phyloP scores from a whole-genome alignment of 306 rosid genomes.

The Elaeagnus macrophylla region DNA sequence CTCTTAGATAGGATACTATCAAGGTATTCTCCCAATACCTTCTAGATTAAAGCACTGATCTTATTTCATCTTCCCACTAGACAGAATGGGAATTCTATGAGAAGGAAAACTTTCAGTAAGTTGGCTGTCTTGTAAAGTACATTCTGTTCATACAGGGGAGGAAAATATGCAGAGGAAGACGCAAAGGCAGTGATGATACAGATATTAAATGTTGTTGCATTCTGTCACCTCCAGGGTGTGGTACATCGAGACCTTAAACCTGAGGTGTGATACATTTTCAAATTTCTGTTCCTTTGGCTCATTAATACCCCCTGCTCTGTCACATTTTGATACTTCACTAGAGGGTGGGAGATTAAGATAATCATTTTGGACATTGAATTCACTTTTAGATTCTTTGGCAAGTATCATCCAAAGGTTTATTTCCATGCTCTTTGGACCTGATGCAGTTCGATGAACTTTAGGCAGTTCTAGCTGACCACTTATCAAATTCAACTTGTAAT shows the following conservation, averaged over 20 bases:
- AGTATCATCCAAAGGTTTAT: too few relatives aligned
- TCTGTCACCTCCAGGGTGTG: conserved; percentile 94
- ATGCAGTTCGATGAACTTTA: too few relatives aligned
- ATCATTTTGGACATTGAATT: too few relatives aligned
- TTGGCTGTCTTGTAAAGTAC: conserved; percentile 6
- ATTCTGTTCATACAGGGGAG: conserved; percentile 54
- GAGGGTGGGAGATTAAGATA: too few relatives aligned
- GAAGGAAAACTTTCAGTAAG: conserved; percentile 2
- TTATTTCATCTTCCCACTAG: conserved; percentile 9
- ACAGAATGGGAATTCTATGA: conserved; percentile 1
- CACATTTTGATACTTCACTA: too few relatives aligned
- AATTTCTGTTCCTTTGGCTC: background rate
- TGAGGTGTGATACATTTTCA: conserved; percentile 41
- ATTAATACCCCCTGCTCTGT: too few relatives aligned
- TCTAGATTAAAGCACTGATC: conserved; percentile 6
- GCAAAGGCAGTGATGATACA: conserved; percentile 73
- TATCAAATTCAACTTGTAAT: too few relatives aligned
- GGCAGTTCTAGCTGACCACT: too few relatives aligned
- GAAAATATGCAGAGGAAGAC: conserved; percentile 85
- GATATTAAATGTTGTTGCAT: conserved; percentile 70
- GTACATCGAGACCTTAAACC: conserved; percentile 97
- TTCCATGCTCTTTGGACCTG: too few relatives aligned
- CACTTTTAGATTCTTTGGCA: too few relatives aligned
- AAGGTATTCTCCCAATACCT: conserved; percentile 41
- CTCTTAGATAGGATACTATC: conserved; percentile 86